These are phyloP conservation scores for Rhynchospora pubera DNA, from an alignment of 176 grass and related monocot genomes.

Conservation along the genomic window DNA sequence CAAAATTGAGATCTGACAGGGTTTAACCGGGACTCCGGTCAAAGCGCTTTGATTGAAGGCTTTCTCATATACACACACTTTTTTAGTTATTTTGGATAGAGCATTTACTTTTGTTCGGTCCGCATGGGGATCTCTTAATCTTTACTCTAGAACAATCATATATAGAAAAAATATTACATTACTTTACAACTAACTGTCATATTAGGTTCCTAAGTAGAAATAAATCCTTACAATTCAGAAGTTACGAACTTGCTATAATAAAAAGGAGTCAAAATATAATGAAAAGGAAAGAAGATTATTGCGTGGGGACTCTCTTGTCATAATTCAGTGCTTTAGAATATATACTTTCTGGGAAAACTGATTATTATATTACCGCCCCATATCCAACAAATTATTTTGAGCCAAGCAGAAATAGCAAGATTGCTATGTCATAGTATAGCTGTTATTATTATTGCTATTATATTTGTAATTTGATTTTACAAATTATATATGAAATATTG, in stretches of 20 bases:
- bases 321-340: not conserved
- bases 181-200: not conserved
- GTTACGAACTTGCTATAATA: not conserved
- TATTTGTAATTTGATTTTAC: too few relatives aligned
- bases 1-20: too few relatives aligned
- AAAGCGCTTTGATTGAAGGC: too few relatives aligned
- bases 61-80: too few relatives aligned
- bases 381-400: not conserved
- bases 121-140: constrained; percentile 13
- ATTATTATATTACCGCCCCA: not conserved
- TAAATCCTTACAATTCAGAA: not conserved
- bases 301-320: not conserved
- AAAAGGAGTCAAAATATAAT: too few relatives aligned
- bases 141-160: not conserved
- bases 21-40: too few relatives aligned
- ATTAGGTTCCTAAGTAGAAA: not conserved
- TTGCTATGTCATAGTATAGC: too few relatives aligned
- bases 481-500: too few relatives aligned
- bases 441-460: too few relatives aligned
- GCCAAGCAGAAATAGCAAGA: not conserved
- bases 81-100: not conserved
- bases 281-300: not conserved
- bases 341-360: not conserved
- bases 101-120: not conserved
- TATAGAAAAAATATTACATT: not conserved